Evolutionary conservation across 768 basidiomycete species (phyloP).

Genomic region (Termitomyces sp.): DNA sequence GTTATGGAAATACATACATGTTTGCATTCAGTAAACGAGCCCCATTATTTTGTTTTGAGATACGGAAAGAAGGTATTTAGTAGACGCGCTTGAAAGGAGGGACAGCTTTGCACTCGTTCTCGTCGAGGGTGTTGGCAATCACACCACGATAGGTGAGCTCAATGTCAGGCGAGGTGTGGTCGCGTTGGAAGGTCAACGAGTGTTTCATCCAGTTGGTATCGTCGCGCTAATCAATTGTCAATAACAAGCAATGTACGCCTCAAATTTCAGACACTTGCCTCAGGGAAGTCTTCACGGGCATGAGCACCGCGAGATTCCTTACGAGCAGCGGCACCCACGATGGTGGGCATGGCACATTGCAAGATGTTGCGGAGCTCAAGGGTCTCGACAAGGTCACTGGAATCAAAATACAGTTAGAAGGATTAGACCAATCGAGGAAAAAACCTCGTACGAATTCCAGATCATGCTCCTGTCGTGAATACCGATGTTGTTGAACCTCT

Average conservation of each 20-base stretch:
- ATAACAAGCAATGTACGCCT: not conserved
- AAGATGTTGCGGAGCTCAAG: conserved; percentile 95
- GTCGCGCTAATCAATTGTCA: conserved; percentile 59
- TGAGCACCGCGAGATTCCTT: conserved; percentile 99
- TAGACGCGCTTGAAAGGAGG: conserved; percentile 98
- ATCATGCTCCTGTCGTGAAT: conserved; percentile 99
- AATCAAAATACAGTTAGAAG: conserved; percentile 2
- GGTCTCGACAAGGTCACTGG: conserved; percentile 93
- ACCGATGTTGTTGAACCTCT: conserved; percentile 85
- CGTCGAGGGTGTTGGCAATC: conserved; percentile 84
- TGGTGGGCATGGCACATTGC: conserved; percentile 95
- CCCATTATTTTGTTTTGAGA: not conserved
- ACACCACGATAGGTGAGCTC: conserved; percentile 88
- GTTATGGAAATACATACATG: conserved; percentile 6
- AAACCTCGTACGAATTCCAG: conserved; percentile 87
- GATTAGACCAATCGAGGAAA: not conserved
- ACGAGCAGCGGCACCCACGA: conserved; percentile 87
- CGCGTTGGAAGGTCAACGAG: conserved; percentile 89
- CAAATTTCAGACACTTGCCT: conserved; percentile 46
- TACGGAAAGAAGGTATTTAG: conserved; percentile 30
- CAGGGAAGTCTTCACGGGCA: conserved; percentile 97
- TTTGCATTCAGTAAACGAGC: conserved; percentile 5
- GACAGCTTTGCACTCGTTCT: conserved; percentile 94
- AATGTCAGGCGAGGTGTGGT: conserved; percentile 74
- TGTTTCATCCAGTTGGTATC: conserved; percentile 95